Percentiles rank a stretch among this genome's conserved stretches.
Evolutionary conservation across 805 yeast genomes (phyloP).

Genomic region (Metschnikowia colocasiae): DNA sequence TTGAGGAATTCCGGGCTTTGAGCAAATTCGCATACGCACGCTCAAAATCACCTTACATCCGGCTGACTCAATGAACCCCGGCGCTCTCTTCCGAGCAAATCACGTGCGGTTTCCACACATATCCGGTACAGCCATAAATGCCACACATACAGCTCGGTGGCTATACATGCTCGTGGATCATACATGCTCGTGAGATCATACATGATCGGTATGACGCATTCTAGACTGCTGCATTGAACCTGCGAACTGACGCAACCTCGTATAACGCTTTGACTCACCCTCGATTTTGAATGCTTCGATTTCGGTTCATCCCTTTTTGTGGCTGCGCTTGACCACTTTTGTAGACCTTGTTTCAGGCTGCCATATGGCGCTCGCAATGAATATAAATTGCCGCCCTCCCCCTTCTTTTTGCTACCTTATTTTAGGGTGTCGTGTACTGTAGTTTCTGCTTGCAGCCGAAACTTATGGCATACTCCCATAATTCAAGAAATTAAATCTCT

Average conservation of each 20-base stretch:
- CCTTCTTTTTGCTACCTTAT: background rate
- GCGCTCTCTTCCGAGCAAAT: background rate
- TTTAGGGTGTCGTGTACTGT: background rate
- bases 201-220: background rate
- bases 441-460: background rate
- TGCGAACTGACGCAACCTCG: background rate
- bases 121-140: too few species aligned
- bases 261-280: background rate
- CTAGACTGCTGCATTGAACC: background rate
- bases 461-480: too few species aligned
- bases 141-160: too few species aligned
- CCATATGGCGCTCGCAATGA: background rate
- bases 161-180: background rate
- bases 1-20: slow-evolving; percentile 4
- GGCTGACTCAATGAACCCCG: background rate
- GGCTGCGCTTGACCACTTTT: background rate
- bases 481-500: too few species aligned
- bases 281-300: background rate
- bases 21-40: background rate
- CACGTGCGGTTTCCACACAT: too few species aligned
- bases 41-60: background rate
- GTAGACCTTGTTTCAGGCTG: background rate
- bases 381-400: background rate
- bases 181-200: too few species aligned
- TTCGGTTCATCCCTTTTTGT: background rate